These are phyloP conservation scores for Oryza brachyantha DNA, from an alignment of 176 grass and related monocot genomes.

Conservation along the genomic window DNA sequence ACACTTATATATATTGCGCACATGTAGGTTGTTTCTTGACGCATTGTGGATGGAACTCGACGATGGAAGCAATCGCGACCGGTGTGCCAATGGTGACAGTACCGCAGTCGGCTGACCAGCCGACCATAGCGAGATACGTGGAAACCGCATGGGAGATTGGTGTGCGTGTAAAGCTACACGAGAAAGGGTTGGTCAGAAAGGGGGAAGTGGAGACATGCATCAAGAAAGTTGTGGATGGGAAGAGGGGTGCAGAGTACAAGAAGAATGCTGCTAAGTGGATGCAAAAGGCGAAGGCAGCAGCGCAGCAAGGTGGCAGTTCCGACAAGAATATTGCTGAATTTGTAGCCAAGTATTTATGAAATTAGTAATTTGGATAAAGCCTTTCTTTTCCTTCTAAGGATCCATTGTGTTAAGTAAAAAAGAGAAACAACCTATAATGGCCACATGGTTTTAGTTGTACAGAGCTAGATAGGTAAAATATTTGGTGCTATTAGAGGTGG, in stretches of 20 bases:
- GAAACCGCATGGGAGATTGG: constrained; percentile 44
- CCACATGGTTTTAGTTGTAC: too few relatives aligned
- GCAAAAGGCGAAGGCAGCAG: constrained; percentile 13
- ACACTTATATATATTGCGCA: too few relatives aligned
- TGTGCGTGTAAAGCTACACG: background rate
- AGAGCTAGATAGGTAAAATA: too few relatives aligned
- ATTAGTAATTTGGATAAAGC: too few relatives aligned
- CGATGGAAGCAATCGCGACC: constrained; percentile 1
- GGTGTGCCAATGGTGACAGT: constrained; percentile 36
- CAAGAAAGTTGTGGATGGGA: constrained; percentile 26
- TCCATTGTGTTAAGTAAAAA: too few relatives aligned
- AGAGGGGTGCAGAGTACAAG: constrained; percentile 1
- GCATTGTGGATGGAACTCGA: constrained; percentile 63
- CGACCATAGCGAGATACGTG: constrained; percentile 37
- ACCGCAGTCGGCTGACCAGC: constrained; percentile 46
- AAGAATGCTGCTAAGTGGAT: background rate
- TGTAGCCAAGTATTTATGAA: background rate
- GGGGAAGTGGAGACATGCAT: constrained; percentile 31
- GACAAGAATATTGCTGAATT: constrained; percentile 30
- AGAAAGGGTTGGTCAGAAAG: background rate
- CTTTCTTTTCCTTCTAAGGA: too few relatives aligned
- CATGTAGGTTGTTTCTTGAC: constrained; percentile 46
- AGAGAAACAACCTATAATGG: too few relatives aligned
- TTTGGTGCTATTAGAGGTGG: too few relatives aligned
- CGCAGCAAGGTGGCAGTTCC: background rate